Base-by-base conservation (phyloP, 306 rosid genomes). In the Luffa aegyptiaca region DNA sequence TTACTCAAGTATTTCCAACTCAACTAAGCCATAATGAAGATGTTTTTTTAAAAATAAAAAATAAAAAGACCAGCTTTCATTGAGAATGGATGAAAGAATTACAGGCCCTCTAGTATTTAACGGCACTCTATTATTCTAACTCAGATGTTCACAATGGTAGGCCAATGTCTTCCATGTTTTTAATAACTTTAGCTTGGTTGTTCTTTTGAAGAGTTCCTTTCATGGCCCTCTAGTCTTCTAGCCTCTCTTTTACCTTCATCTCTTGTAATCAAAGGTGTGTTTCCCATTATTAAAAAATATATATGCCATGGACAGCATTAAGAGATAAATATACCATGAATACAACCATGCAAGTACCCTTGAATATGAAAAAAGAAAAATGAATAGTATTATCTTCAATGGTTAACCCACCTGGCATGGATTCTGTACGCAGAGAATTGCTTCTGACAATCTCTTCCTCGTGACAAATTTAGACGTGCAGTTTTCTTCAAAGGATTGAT, bases 321-420 rank as follows among this genome's bases (percentile, higher is more conserved):
- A 14, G 69, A 26, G 39, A 59, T 59, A 31, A 11, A 6, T 12
- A 73, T 35, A 36, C 20, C 42, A 41, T 1, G 11, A 14, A 73
- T 26, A 52, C 46, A 76, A 55, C n/a, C 18, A 33, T 14, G 77
- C 58, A 75, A 76, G 4, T 56, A 53, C 66, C 36, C 66, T 37
- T 39, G 51, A 9, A 46, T 35, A 5, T 75, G 4, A 35, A 75
- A 21, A 41, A 8, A n/a, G n/a, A 8, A 26, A 26, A 0, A 0
- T 26, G 31, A 21, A 72, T 11, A 8, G 51, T 0, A 73, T 26
- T 13, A 33, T 74, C 45, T 49, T 49, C 58, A 10, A 63, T 52
- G 66, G 33, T 77, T 73, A 79, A 75, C 92, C 83, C 86, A 84
- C 98, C 95, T 88, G 90, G 89, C 89, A 84, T 49, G 88, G 86